A percentile compares a stretch with the other conserved stretches of the same genome.
phyloP scores from a whole-genome alignment of 371 early-diverging fungal genomes.

The Paraphysoderma sedebokerense region DNA sequence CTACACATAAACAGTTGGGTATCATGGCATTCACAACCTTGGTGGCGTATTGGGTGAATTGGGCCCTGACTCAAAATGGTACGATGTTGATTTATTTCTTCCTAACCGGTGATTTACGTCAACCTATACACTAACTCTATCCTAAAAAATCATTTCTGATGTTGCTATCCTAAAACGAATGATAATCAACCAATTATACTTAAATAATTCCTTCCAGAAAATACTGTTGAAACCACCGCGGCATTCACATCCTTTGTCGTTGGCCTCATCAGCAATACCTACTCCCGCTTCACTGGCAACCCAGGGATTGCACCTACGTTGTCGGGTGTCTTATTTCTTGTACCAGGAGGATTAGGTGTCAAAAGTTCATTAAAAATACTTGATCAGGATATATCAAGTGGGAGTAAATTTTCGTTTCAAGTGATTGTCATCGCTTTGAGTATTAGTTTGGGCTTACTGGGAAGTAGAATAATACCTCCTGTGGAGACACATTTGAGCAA shows the following conservation, averaged over 20 bases:
- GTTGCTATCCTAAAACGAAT: no score
- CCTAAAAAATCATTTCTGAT: no score
- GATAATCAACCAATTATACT: no score
- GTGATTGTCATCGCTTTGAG: background rate
- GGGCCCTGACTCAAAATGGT: background rate
- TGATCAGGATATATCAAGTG: no score
- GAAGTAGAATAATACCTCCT: background rate
- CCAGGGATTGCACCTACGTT: background rate
- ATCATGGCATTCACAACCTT: background rate
- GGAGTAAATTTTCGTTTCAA: no score
- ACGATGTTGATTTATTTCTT: no score
- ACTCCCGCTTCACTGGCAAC: background rate
- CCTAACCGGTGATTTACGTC: no score
- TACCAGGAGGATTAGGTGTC: background rate
- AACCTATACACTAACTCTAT: no score
- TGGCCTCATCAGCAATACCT: background rate
- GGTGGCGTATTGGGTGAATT: background rate
- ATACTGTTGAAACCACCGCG: background rate
- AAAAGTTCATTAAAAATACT: background rate
- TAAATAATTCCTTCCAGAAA: background rate
- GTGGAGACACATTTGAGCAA: slow-evolving; percentile 1
- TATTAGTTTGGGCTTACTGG: background rate
- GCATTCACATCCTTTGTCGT: background rate
- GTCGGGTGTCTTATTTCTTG: background rate
- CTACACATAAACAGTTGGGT: background rate